Percentiles rank a stretch among this genome's conserved stretches.
Conservation (phyloP, 257 asterid genomes). For the Solanum medicagineum region DNA sequence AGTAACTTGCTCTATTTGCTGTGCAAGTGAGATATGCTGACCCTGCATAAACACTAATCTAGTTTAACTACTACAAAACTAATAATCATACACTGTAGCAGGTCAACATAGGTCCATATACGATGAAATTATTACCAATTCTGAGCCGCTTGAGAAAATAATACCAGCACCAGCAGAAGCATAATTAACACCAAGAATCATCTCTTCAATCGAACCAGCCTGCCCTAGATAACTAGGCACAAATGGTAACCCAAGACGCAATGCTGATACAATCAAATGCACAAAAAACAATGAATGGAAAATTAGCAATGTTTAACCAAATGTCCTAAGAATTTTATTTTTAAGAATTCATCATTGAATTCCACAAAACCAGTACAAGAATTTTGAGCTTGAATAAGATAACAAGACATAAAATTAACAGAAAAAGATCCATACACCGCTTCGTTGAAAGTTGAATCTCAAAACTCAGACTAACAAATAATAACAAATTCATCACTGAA, state of each 20-base stretch:
- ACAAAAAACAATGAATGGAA: not conserved
- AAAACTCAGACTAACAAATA: not conserved
- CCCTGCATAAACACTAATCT: slow-evolving; percentile 38
- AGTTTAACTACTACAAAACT: not conserved
- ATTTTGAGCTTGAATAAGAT: not conserved
- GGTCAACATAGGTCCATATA: not conserved
- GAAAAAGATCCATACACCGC: not conserved
- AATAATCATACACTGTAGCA: not conserved
- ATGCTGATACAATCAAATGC: slow-evolving; percentile 32
- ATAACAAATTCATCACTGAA: not conserved
- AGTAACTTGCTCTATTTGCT: slow-evolving; percentile 86
- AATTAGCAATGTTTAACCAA: not conserved
- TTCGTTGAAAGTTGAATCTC: not conserved
- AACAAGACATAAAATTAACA: not conserved
- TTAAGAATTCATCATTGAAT: not conserved
- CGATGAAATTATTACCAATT: slow-evolving; percentile 39
- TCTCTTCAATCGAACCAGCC: slow-evolving; percentile 43
- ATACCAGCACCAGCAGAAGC: slow-evolving; percentile 98
- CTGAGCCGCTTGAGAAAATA: slow-evolving; percentile 90
- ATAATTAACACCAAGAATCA: slow-evolving; percentile 70
- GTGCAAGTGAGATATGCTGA: slow-evolving; percentile 77
- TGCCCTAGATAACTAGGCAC: slow-evolving; percentile 83
- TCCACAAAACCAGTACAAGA: not conserved
- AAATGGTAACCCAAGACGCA: slow-evolving; percentile 70
- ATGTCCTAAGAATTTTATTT: not conserved